Evolutionary conservation across 768 basidiomycete species (phyloP), one percentile per base, ranked within the genome.

Genomic region (Phylloporus sp.): DNA sequence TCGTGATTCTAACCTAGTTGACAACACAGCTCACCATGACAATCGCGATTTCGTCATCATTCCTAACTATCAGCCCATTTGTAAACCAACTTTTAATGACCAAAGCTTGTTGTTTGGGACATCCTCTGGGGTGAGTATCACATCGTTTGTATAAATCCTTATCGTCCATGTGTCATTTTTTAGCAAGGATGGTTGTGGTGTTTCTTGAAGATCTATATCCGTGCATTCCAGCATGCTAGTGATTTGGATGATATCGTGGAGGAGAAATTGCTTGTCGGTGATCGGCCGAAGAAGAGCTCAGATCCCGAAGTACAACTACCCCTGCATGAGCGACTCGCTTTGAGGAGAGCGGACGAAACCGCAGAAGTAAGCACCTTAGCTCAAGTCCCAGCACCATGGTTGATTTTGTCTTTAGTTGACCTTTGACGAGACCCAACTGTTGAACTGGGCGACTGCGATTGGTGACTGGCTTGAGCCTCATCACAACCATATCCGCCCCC

Each of bases 1-100:
- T 32, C 4, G 40, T 23, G 1, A 14, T 35, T 40, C 36, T 63
- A n/a, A 60, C 37, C 3, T 23, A 38, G 17, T 42, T 22, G 20
- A 17, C 31, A 17, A 55, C 50, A n/a, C 57, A 87, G 84, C 72
- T 46, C 86, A 92, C 53, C 74, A 83, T 45, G 92, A 95, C 64
- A 94, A 95, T 63, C 84, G 92, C 8, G 92, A 95, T 67, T 84
- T 86, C 56, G 72, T 74, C 31, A 81, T 92, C 38, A 67, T 94
- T 21, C 79, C 86, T 7, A 82, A 82, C 62, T 87, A 89, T 55
- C 91, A 94, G 56, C 86, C 88, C 0, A 69, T 60, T 33, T 64
- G 61, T 28, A 70, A 68, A 18, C 60, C 71, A 9, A 67, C 75
- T 6, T 74, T 91, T 45, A 75, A 83, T 53, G 69, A 80, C 41